Evolutionary conservation across 495 filamentous ascomycete genomes (phyloP).

Genomic region (Talaromyces thailandensis): DNA sequence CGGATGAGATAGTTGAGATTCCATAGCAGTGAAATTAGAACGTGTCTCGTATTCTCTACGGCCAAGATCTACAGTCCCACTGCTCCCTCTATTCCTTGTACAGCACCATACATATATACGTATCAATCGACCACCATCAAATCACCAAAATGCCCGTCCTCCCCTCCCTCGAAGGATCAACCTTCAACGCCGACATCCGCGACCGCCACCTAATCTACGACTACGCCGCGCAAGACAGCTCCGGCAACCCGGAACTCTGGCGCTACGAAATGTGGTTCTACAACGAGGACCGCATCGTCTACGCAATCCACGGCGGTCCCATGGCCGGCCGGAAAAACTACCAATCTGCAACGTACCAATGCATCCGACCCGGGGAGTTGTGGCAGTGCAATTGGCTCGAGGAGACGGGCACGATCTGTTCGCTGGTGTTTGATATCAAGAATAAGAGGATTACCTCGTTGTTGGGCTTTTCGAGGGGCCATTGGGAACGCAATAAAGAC

Average conservation of each 20-base stretch:
- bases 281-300: slow-evolving; percentile 29
- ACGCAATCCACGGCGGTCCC: slow-evolving; percentile 32
- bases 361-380: slow-evolving; percentile 6
- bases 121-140: too few species aligned
- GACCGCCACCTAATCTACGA: slow-evolving; percentile 32
- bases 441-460: neutral
- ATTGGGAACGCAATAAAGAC: neutral
- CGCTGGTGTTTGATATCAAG: neutral
- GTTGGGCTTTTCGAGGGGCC: neutral
- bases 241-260: slow-evolving; percentile 30
- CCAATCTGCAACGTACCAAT: slow-evolving; percentile 29
- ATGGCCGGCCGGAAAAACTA: slow-evolving; percentile 32
- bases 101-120: too few species aligned
- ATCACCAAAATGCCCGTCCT: neutral
- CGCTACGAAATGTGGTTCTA: slow-evolving; percentile 38
- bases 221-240: slow-evolving; percentile 20
- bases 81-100: too few species aligned
- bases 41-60: too few species aligned
- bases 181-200: neutral
- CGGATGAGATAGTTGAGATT: too few species aligned
- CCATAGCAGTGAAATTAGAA: too few species aligned
- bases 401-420: neutral
- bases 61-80: too few species aligned
- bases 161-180: neutral
- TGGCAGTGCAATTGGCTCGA: neutral